phyloP scores from a whole-genome alignment of 164 flowering plant genomes.

The Buxus sempervirens region DNA sequence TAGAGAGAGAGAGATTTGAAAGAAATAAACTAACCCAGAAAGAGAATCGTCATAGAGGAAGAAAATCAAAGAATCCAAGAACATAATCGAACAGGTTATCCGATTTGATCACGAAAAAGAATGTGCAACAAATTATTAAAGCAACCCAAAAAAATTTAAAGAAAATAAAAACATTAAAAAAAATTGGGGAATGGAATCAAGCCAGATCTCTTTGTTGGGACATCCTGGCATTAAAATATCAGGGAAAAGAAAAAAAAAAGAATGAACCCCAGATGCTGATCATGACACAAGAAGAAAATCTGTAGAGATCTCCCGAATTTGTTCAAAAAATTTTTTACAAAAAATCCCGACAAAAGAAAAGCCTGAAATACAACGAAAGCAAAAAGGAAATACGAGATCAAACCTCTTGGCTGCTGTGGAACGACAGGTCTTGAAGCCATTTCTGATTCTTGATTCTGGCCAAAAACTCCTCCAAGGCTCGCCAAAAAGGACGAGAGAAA shows the following conservation, averaged over 20 bases:
- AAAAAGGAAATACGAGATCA: neutral
- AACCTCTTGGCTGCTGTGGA: slow-evolving; percentile 1
- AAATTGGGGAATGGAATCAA: neutral
- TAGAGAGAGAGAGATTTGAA: neutral
- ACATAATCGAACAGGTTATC: too few relatives aligned
- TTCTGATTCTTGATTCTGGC: slow-evolving; percentile 14
- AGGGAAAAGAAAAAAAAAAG: neutral
- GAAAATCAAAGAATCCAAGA: too few relatives aligned
- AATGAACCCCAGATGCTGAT: neutral
- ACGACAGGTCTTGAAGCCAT: slow-evolving; percentile 1
- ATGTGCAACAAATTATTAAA: too few relatives aligned
- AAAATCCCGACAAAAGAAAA: neutral
- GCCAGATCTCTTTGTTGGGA: neutral
- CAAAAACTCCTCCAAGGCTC: slow-evolving; percentile 43
- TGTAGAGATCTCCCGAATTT: neutral
- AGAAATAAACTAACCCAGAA: neutral
- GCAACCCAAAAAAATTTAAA: neutral
- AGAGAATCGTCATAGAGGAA: neutral
- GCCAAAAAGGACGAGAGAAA: slow-evolving; percentile 42
- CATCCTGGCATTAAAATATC: neutral
- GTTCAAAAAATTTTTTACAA: too few relatives aligned
- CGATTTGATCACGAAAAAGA: too few relatives aligned
- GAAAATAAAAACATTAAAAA: neutral
- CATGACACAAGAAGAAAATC: neutral
- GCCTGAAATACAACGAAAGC: neutral